Conservation (phyloP, 2,329 filamentous ascomycete genomes). For the Paraphaeosphaeria sporulosa region DNA sequence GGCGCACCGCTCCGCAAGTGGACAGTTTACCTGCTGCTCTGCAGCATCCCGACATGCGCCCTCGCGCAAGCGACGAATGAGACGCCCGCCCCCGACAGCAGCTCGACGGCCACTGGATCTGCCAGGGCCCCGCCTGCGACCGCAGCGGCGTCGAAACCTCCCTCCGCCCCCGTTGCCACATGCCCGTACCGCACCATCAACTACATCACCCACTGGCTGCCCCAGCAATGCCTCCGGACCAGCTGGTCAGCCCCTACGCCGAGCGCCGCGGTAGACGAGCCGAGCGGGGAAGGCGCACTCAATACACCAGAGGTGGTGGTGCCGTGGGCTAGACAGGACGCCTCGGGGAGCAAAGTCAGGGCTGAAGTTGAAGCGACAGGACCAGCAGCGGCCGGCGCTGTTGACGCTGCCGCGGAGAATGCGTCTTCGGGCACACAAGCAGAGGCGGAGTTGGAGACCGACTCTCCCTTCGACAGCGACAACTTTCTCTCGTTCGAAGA, state of each 20-base stretch:
- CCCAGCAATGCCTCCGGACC: constrained; percentile 77
- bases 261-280: constrained; percentile 21
- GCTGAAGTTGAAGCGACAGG: constrained; percentile 13
- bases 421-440: constrained; percentile 29
- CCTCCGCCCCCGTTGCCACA: constrained; percentile 41
- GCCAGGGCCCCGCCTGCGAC: constrained; percentile 23
- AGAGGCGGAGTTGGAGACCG: constrained; percentile 66
- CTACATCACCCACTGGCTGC: constrained; percentile 80
- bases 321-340: constrained; percentile 20
- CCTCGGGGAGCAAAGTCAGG: constrained; percentile 14
- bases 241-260: constrained; percentile 55
- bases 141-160: constrained; percentile 20
- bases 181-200: constrained; percentile 72
- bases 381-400: constrained; percentile 17
- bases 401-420: constrained; percentile 15
- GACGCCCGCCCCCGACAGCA: constrained; percentile 28
- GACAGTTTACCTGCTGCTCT: constrained; percentile 44
- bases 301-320: constrained; percentile 21
- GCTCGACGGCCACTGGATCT: constrained; percentile 34
- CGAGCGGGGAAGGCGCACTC: constrained; percentile 20
- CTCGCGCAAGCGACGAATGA: constrained; percentile 44
- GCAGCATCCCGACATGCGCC: constrained; percentile 38
- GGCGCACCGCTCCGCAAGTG: constrained; percentile 48
- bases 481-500: constrained; percentile 97
- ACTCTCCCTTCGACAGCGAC: constrained; percentile 73